Percentiles rank a stretch among this genome's conserved stretches.
phyloP scores from a whole-genome alignment of 2,329 filamentous ascomycete species.

The Xylariaceae sp. region DNA sequence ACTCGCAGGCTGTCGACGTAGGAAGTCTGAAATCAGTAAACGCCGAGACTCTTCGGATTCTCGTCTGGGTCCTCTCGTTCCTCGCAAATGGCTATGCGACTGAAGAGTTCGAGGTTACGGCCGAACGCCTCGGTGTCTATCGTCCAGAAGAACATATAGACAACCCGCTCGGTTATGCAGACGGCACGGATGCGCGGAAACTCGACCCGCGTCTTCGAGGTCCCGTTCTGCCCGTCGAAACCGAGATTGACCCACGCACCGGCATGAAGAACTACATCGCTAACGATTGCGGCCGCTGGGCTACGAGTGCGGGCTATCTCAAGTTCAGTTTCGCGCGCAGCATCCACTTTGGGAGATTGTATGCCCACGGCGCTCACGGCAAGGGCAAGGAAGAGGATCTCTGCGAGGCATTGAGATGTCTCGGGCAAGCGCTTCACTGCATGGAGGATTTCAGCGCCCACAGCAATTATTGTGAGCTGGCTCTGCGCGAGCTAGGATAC shows the following conservation, averaged over 20 bases:
- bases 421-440: slow-evolving; percentile 71
- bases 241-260: slow-evolving; percentile 66
- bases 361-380: slow-evolving; percentile 58
- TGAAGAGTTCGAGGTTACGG: slow-evolving; percentile 76
- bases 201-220: slow-evolving; percentile 77
- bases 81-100: slow-evolving; percentile 81
- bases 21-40: slow-evolving; percentile 74
- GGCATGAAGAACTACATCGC: slow-evolving; percentile 99
- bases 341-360: slow-evolving; percentile 72
- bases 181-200: slow-evolving; percentile 76
- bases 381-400: slow-evolving; percentile 68
- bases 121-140: slow-evolving; percentile 74
- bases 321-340: slow-evolving; percentile 67
- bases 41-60: slow-evolving; percentile 68
- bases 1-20: slow-evolving; percentile 77
- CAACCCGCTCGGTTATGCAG: slow-evolving; percentile 80
- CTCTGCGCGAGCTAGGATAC: slow-evolving; percentile 65
- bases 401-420: slow-evolving; percentile 71
- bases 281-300: slow-evolving; percentile 81
- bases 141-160: slow-evolving; percentile 69
- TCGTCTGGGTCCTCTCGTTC: slow-evolving; percentile 79
- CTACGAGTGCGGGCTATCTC: slow-evolving; percentile 82
- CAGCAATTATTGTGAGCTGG: slow-evolving; percentile 78
- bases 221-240: slow-evolving; percentile 65
- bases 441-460: slow-evolving; percentile 77